Conservation (phyloP, 1,284 basidiomycete genomes). For the Termitomyces sp. region DNA sequence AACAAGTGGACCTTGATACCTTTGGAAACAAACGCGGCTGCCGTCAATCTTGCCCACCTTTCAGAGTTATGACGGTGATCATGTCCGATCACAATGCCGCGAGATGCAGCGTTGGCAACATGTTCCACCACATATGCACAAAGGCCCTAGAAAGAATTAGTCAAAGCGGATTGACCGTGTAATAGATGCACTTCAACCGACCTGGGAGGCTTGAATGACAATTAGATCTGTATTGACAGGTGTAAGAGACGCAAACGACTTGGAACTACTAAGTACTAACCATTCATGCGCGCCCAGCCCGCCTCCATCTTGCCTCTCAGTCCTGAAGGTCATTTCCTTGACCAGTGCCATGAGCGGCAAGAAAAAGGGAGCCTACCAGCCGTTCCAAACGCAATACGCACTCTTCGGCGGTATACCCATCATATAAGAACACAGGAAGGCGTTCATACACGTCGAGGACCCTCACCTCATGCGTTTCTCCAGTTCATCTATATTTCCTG, state of each 20-base stretch:
- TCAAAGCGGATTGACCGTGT: not conserved
- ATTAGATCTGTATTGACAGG: constrained; percentile 50
- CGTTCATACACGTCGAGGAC: not conserved
- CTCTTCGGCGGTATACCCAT: constrained; percentile 30
- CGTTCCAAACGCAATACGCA: constrained; percentile 80
- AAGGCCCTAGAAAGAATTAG: constrained; percentile 49
- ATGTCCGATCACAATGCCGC: constrained; percentile 76
- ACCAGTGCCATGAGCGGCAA: not conserved
- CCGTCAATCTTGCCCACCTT: constrained; percentile 71
- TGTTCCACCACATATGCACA: constrained; percentile 62
- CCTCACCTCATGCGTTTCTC: constrained; percentile 54
- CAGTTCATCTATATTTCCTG: constrained; percentile 44
- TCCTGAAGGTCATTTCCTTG: constrained; percentile 37
- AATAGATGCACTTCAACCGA: constrained; percentile 19
- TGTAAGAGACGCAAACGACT: not conserved
- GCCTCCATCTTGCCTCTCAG: constrained; percentile 80
- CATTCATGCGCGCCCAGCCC: constrained; percentile 82
- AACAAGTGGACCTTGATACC: constrained; percentile 70
- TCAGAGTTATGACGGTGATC: constrained; percentile 79
- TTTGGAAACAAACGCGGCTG: constrained; percentile 58
- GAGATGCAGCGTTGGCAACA: constrained; percentile 45
- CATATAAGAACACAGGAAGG: constrained; percentile 4
- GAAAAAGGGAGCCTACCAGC: constrained; percentile 48
- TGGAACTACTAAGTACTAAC: constrained; percentile 21
- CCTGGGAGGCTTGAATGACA: constrained; percentile 80